phyloP scores from a whole-genome alignment of 1,284 basidiomycete genomes.

The Rhodotorula sp. region DNA sequence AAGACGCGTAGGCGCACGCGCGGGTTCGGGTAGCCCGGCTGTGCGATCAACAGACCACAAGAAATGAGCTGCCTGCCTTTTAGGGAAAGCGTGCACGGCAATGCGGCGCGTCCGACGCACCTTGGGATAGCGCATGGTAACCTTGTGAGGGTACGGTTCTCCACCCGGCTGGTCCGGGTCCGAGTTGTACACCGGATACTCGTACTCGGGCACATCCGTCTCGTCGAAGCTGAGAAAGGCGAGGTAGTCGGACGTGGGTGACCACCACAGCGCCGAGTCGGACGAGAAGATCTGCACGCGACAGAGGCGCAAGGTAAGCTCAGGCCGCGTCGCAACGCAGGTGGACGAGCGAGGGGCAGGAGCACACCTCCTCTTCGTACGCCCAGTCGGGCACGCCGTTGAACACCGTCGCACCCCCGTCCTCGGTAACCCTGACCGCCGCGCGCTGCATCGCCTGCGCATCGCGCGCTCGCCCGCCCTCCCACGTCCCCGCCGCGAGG shows the following conservation, averaged over 20 bases:
- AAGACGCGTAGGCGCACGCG: slow-evolving; percentile 81
- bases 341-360: slow-evolving; percentile 1
- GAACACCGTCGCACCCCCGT: slow-evolving; percentile 81
- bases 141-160: slow-evolving; percentile 64
- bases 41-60: slow-evolving; percentile 47
- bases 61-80: not conserved
- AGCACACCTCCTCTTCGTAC: slow-evolving; percentile 77
- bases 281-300: slow-evolving; percentile 61
- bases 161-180: not conserved
- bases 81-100: not conserved
- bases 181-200: slow-evolving; percentile 84
- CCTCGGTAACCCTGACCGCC: slow-evolving; percentile 75
- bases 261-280: slow-evolving; percentile 86
- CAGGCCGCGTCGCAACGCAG: no score
- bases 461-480: slow-evolving; percentile 17
- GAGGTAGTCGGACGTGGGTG: slow-evolving; percentile 74
- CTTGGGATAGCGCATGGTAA: slow-evolving; percentile 85
- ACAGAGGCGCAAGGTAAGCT: no score
- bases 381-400: slow-evolving; percentile 95
- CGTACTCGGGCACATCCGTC: slow-evolving; percentile 78
- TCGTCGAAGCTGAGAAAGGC: slow-evolving; percentile 89
- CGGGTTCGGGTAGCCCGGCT: slow-evolving; percentile 87
- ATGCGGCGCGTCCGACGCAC: slow-evolving; percentile 5
- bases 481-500: slow-evolving; percentile 56
- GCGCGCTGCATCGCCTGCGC: not conserved